These are phyloP conservation scores for Xylaria longipes DNA, from an alignment of 495 filamentous ascomycete species.

Conservation along the genomic window DNA sequence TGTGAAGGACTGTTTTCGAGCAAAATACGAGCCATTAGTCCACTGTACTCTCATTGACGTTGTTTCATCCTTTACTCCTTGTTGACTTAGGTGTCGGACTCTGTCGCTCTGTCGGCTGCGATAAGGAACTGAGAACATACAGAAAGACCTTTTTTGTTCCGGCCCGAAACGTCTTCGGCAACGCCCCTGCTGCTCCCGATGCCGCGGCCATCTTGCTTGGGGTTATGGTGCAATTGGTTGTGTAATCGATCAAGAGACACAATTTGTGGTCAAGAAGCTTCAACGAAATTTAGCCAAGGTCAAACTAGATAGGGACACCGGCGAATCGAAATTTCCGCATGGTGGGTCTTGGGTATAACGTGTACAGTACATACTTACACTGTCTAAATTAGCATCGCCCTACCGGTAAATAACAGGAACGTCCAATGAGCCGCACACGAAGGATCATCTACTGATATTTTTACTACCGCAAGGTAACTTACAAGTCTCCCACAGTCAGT, in stretches of 20 bases:
- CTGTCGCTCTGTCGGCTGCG: neutral
- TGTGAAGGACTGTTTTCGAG: conserved; percentile 70
- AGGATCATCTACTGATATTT: neutral
- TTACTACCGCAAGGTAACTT: neutral
- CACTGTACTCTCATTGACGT: neutral
- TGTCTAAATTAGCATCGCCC: neutral
- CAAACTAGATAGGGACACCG: neutral
- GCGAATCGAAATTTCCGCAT: conserved; percentile 26
- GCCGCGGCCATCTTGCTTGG: conserved; percentile 13
- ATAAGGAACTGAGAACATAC: conserved; percentile 51
- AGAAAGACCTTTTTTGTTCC: conserved; percentile 71
- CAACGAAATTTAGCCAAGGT: neutral
- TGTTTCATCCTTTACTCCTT: neutral
- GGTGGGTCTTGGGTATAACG: neutral
- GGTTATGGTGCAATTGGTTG: neutral
- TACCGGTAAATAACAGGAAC: too few relatives aligned
- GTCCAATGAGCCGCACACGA: too few relatives aligned
- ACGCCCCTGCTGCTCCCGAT: conserved; percentile 29
- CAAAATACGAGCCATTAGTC: neutral
- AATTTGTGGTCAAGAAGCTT: neutral
- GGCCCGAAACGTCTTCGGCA: conserved; percentile 39
- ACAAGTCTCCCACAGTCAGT: neutral
- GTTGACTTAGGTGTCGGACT: neutral
- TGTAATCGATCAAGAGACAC: neutral
- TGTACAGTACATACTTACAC: neutral